These are phyloP conservation scores for Beauveria scarabaeidicola DNA, from an alignment of 2,329 filamentous ascomycete species.

Conservation along the genomic window DNA sequence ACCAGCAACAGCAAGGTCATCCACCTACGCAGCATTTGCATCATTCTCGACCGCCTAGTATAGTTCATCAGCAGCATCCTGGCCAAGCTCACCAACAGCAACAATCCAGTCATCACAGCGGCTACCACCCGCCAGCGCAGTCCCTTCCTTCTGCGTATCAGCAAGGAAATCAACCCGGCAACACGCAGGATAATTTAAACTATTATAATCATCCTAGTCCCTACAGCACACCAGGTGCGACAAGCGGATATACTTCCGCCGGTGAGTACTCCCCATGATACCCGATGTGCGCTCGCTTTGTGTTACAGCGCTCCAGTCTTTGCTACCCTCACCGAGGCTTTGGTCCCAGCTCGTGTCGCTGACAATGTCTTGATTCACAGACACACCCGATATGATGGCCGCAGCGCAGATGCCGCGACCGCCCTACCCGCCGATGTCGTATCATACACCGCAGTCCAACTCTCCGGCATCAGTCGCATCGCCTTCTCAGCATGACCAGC, in stretches of 20 bases:
- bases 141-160: constrained; percentile 60
- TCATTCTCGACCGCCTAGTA: constrained; percentile 62
- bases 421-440: constrained; percentile 78
- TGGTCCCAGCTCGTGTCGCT: constrained; percentile 3
- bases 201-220: constrained; percentile 74
- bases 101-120: constrained; percentile 47
- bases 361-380: constrained; percentile 23
- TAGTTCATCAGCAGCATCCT: constrained; percentile 66
- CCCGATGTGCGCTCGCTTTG: not conserved
- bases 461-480: constrained; percentile 91
- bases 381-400: constrained; percentile 60
- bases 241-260: constrained; percentile 78
- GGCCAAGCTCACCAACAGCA: constrained; percentile 54
- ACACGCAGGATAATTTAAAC: constrained; percentile 56
- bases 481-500: constrained; percentile 79
- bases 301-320: not conserved
- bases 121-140: constrained; percentile 57
- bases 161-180: constrained; percentile 52
- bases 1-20: constrained; percentile 61
- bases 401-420: constrained; percentile 61
- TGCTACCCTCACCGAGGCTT: not conserved
- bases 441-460: constrained; percentile 91
- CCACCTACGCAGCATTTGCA: constrained; percentile 58
- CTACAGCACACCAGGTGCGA: constrained; percentile 74
- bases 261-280: constrained; percentile 47